A percentile compares a stretch with the other conserved stretches of the same genome.
phyloP scores from a whole-genome alignment of 2,329 filamentous ascomycete genomes.

The Xylariaceae sp. region DNA sequence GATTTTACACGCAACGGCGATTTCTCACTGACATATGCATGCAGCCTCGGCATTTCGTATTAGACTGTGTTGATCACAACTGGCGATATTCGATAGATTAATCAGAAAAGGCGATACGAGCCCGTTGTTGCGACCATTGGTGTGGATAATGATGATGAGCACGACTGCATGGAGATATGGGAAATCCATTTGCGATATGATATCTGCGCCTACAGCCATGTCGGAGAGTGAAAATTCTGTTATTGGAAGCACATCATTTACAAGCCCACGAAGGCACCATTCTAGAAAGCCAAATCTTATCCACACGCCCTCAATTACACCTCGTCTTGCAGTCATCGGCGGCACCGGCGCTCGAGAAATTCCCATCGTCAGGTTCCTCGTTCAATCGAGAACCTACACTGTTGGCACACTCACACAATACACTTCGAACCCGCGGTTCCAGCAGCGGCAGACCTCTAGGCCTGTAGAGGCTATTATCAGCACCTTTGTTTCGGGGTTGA shows the following conservation, averaged over 20 bases:
- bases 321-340: conserved; percentile 44
- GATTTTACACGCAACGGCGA: not conserved
- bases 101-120: not conserved
- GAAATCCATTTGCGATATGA: too few species aligned
- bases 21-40: not conserved
- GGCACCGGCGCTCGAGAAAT: conserved; percentile 56
- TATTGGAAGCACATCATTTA: too few species aligned
- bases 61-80: not conserved
- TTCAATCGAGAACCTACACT: conserved; percentile 46
- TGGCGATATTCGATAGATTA: not conserved
- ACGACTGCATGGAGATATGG: not conserved
- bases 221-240: too few species aligned
- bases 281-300: not conserved
- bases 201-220: too few species aligned
- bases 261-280: too few species aligned
- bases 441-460: conserved; percentile 45
- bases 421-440: conserved; percentile 43
- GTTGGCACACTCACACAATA: conserved; percentile 53
- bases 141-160: not conserved
- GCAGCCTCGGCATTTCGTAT: not conserved
- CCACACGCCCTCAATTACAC: conserved; percentile 23
- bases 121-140: not conserved
- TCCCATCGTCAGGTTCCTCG: conserved; percentile 48
- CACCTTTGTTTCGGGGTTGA: conserved; percentile 47
- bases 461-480: conserved; percentile 52